A percentile compares a stretch with the other conserved stretches of the same genome.
Evolutionary conservation across 2,329 filamentous ascomycete genomes (phyloP).

Genomic region (Penicillium rolfsii): DNA sequence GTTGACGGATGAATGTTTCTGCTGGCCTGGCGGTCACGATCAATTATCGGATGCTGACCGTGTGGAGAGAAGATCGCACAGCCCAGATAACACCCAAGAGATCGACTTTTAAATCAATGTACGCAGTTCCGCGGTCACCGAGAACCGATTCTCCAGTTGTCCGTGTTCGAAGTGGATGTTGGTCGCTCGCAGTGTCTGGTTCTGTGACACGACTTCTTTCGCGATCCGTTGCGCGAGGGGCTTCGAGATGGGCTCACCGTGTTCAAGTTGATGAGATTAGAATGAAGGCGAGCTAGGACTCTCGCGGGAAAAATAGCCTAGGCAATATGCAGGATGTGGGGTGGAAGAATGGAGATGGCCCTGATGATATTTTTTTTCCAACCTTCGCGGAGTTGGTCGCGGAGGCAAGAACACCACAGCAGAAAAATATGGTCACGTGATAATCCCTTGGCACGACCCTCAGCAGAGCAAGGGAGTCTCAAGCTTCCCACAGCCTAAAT

Average conservation of each 20-base stretch:
- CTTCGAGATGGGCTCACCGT: constrained; percentile 5
- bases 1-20: background rate
- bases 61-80: constrained; percentile 5
- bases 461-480: background rate
- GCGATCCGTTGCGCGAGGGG: constrained; percentile 27
- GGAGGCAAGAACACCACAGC: constrained; percentile 15
- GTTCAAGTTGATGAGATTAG: constrained; percentile 1
- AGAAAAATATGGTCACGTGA: constrained; percentile 22
- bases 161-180: constrained; percentile 11
- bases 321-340: background rate
- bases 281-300: background rate
- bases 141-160: constrained; percentile 16
- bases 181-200: constrained; percentile 12
- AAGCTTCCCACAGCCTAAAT: background rate
- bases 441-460: constrained; percentile 13
- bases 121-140: background rate
- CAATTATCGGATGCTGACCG: background rate
- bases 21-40: background rate
- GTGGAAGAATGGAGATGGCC: constrained; percentile 8
- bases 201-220: constrained; percentile 26
- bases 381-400: constrained; percentile 10
- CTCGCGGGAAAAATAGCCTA: constrained; percentile 7
- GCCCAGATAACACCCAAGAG: background rate
- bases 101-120: background rate
- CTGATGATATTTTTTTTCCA: constrained; percentile 11